A percentile compares a stretch with the other conserved stretches of the same genome.
Conservation (phyloP, 2,329 filamentous ascomycete genomes). For the Stemphylium beticola region DNA sequence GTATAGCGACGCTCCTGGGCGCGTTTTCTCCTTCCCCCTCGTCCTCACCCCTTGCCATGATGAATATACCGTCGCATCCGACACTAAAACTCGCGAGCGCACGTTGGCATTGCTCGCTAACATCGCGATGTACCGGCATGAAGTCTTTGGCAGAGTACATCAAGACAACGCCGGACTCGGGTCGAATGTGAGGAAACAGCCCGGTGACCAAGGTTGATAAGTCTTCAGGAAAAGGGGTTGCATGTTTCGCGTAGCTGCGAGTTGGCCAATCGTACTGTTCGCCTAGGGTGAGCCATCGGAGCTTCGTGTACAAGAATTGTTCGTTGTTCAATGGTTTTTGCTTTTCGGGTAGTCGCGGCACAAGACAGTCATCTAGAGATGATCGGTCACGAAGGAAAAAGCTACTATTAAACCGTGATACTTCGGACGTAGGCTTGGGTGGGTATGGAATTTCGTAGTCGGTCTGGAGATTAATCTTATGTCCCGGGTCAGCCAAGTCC, state of each 20-base stretch:
- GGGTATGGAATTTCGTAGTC: slow-evolving; percentile 75
- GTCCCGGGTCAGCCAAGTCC: slow-evolving; percentile 73
- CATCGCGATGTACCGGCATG: slow-evolving; percentile 91
- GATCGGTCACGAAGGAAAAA: slow-evolving; percentile 45
- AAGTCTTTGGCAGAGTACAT: slow-evolving; percentile 91
- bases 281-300: slow-evolving; percentile 93
- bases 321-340: slow-evolving; percentile 76
- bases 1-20: slow-evolving; percentile 42
- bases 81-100: slow-evolving; percentile 87
- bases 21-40: slow-evolving; percentile 37
- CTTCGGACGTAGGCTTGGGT: slow-evolving; percentile 44
- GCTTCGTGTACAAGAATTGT: slow-evolving; percentile 76
- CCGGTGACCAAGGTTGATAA: slow-evolving; percentile 70
- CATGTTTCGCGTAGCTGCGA: slow-evolving; percentile 75
- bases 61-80: slow-evolving; percentile 88
- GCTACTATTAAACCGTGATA: slow-evolving; percentile 34
- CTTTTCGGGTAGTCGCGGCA: slow-evolving; percentile 71
- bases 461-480: slow-evolving; percentile 87
- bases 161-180: slow-evolving; percentile 92
- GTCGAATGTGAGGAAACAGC: slow-evolving; percentile 78
- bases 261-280: slow-evolving; percentile 97
- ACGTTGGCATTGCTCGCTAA: slow-evolving; percentile 83
- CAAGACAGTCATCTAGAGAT: slow-evolving; percentile 28
- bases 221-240: slow-evolving; percentile 77
- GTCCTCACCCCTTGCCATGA: slow-evolving; percentile 64